phyloP scores from a whole-genome alignment of 805 yeast species.

The Nakazawaea sp. region DNA sequence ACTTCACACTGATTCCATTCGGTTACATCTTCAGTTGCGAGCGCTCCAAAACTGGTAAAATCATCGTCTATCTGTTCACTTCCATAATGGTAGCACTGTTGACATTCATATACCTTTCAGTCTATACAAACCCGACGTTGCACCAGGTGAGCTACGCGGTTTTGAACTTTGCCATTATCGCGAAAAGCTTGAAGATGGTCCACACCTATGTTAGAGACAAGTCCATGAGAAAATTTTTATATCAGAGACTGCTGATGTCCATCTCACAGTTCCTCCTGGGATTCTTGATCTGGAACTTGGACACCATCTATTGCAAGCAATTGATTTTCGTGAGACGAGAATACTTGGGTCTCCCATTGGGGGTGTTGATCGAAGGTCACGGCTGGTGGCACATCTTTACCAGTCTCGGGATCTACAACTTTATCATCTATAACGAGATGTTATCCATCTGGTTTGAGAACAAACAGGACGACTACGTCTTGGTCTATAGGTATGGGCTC shows the following conservation, averaged over 20 bases:
- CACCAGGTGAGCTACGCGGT: conserved; percentile 81
- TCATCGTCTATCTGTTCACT: conserved; percentile 14
- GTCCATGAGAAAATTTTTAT: conserved; percentile 39
- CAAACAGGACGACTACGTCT: conserved; percentile 41
- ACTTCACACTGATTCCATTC: conserved; percentile 89
- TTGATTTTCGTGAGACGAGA: conserved; percentile 54
- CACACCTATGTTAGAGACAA: conserved; percentile 43
- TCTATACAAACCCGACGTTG: conserved; percentile 64
- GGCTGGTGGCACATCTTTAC: conserved; percentile 94
- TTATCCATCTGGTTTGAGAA: conserved; percentile 58
- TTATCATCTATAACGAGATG: conserved; percentile 69
- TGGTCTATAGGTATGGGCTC: conserved; percentile 48
- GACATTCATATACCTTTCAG: conserved; percentile 58
- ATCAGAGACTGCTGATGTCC: conserved; percentile 52
- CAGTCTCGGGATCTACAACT: conserved; percentile 77
- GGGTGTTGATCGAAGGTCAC: conserved; percentile 78
- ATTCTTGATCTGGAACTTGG: conserved; percentile 79
- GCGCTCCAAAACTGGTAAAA: conserved; percentile 1
- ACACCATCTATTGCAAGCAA: conserved; percentile 64
- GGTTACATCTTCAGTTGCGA: conserved; percentile 23
- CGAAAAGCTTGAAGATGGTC: conserved; percentile 47
- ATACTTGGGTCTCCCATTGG: conserved; percentile 71
- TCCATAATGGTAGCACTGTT: conserved; percentile 28
- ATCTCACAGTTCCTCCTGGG: conserved; percentile 60
- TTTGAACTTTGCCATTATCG: conserved; percentile 60